Evolutionary conservation across 1,139 yeast genomes (phyloP), one percentile per base, ranked within the genome.

Genomic region (Yamadazyma sp.): DNA sequence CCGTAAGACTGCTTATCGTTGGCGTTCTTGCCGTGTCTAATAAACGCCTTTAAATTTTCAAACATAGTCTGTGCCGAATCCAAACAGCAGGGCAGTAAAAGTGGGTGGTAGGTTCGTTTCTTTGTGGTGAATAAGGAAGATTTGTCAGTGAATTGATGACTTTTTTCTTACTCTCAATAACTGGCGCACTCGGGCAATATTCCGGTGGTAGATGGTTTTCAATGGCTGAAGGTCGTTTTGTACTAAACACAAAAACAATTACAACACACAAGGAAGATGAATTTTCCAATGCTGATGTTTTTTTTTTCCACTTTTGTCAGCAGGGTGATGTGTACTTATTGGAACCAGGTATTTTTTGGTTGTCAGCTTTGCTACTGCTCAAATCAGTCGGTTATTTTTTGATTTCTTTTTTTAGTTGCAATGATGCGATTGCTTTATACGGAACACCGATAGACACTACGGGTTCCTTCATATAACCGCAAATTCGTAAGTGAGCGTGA

Each of bases 1-100:
- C 44, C 37, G 2, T 36, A 24, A n/a, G n/a, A n/a, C 33, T 59
- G 64, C 39, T 63, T 50, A 33, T 69, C 75, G 50, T 66, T 68
- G 46, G 94, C 94, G 56, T 85, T 87, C 52, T 79, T 83, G 25
- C 95, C 95, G 53, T 86, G 94, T 53, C 95, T 81, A 44, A 87
- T 86, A 57, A 86, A 84, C 51, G 88, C 87, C 61, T 82, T 83
- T 45, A 86, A 67, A 56, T 85, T 85, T 73, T 68, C 74, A 58
- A 72, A 70, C 77, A 73, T 72, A n/a, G n/a, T n/a, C n/a, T n/a
- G n/a, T n/a, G n/a, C n/a, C n/a, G n/a, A n/a, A n/a, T n/a, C n/a
- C n/a, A n/a, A n/a, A n/a, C n/a, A n/a, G n/a, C n/a, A n/a, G n/a
- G 33, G 17, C 15, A 4, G 23, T 17, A 9, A 5, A 7, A 7